Evolutionary conservation across 495 filamentous ascomycete genomes (phyloP).

Genomic region (Chaetomium cochliodes): DNA sequence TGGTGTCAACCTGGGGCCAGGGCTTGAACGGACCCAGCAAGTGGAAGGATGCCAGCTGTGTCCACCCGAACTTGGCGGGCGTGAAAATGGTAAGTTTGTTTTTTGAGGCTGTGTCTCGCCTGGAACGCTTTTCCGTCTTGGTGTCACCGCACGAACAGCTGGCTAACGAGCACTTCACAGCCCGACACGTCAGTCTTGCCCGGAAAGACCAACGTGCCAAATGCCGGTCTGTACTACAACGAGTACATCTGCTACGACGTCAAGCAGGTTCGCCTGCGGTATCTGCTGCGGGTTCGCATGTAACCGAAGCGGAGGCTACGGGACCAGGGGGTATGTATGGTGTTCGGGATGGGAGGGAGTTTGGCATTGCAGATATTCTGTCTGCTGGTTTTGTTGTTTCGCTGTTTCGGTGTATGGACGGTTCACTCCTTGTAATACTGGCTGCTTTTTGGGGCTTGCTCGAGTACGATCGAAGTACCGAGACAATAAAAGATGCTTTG

Average conservation of each 20-base stretch:
- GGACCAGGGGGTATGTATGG: background rate
- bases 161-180: conserved; percentile 34
- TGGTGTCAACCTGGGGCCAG: conserved; percentile 64
- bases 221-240: conserved; percentile 54
- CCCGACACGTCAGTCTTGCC: conserved; percentile 47
- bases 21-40: conserved; percentile 58
- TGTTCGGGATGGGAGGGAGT: background rate
- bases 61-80: conserved; percentile 62
- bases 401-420: too few species aligned
- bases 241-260: conserved; percentile 82
- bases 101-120: background rate
- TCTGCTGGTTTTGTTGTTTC: too few species aligned
- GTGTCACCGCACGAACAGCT: background rate
- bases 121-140: background rate
- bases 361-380: background rate
- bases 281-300: conserved; percentile 68
- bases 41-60: conserved; percentile 74
- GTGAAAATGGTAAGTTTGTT: conserved; percentile 57
- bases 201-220: conserved; percentile 37
- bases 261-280: conserved; percentile 72
- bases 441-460: too few species aligned
- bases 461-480: too few species aligned
- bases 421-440: too few species aligned
- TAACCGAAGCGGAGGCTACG: conserved; percentile 4
- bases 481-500: too few species aligned